Evolutionary conservation across 345 rosid species (phyloP).

Genomic region (Arabidopsis arenosa): DNA sequence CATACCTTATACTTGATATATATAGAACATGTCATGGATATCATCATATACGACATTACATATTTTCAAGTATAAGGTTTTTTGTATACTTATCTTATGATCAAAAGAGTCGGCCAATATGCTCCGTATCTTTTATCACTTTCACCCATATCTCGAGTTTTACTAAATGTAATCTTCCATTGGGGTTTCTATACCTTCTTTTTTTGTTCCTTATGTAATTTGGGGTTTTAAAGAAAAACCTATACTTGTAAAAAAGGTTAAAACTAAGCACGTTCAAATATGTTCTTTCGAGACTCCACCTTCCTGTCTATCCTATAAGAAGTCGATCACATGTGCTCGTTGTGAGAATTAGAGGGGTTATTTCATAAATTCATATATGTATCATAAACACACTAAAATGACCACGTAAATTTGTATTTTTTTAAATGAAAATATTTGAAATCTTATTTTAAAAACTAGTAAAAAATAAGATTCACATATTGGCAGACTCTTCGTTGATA

Average conservation of each 20-base stretch:
- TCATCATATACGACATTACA: too few species aligned
- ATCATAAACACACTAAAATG: neutral
- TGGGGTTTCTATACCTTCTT: neutral
- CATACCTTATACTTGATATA: neutral
- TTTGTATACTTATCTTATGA: neutral
- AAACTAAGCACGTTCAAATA: slow-evolving; percentile 8
- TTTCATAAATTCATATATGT: slow-evolving; percentile 3
- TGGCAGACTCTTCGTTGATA: too few species aligned
- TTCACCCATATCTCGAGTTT: slow-evolving; percentile 16
- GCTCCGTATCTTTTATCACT: slow-evolving; percentile 10
- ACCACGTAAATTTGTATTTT: too few species aligned
- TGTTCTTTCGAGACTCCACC: slow-evolving; percentile 38
- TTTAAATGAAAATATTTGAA: too few species aligned
- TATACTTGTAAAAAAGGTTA: neutral
- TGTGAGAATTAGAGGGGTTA: neutral
- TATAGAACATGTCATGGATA: neutral
- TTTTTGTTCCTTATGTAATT: neutral
- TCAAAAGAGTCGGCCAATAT: slow-evolving; percentile 18
- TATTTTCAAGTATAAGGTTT: neutral
- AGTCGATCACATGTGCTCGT: slow-evolving; percentile 27
- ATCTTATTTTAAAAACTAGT: too few species aligned
- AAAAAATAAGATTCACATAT: too few species aligned
- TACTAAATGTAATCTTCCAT: slow-evolving; percentile 1
- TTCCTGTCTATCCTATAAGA: slow-evolving; percentile 26
- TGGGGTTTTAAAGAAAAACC: neutral